phyloP scores from a whole-genome alignment of 2,329 filamentous ascomycete species.

The Nigrospora osmanthi region DNA sequence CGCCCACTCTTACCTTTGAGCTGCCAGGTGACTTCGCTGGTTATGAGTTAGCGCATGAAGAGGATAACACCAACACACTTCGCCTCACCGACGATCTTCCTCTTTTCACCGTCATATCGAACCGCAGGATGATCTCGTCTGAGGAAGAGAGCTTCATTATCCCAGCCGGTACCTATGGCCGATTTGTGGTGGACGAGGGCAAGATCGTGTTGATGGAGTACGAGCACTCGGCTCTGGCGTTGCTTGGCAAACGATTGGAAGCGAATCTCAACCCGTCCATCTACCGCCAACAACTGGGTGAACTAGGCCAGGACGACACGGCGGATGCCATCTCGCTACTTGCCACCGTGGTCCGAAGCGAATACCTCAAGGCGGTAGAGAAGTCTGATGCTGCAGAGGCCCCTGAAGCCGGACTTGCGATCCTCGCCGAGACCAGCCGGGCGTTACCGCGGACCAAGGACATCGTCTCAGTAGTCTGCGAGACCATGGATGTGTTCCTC shows the following conservation, averaged over 20 bases:
- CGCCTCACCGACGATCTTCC: constrained; percentile 56
- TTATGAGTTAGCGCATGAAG: constrained; percentile 74
- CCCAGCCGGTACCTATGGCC: constrained; percentile 57
- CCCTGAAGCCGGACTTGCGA: constrained; percentile 29
- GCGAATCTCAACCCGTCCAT: constrained; percentile 53
- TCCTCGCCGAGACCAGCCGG: constrained; percentile 52
- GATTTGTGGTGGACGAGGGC: constrained; percentile 70
- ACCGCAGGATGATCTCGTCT: constrained; percentile 33
- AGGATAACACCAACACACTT: constrained; percentile 77
- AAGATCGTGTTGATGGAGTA: constrained; percentile 72
- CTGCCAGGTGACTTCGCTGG: constrained; percentile 65
- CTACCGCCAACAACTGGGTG: constrained; percentile 43
- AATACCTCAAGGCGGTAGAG: constrained; percentile 28
- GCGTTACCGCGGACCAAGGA: constrained; percentile 55
- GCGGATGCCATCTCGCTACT: constrained; percentile 70
- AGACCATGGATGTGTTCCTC: constrained; percentile 69
- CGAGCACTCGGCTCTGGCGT: constrained; percentile 69
- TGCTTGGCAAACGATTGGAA: constrained; percentile 70
- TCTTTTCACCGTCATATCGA: constrained; percentile 47
- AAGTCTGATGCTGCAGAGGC: constrained; percentile 9
- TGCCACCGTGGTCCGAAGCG: constrained; percentile 57
- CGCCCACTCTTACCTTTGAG: constrained; percentile 68
- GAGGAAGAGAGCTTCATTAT: constrained; percentile 52
- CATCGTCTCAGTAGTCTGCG: constrained; percentile 72
- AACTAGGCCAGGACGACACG: constrained; percentile 52